These are phyloP conservation scores for Ulmus americana DNA, from an alignment of 331 rosid species.

Conservation along the genomic window DNA sequence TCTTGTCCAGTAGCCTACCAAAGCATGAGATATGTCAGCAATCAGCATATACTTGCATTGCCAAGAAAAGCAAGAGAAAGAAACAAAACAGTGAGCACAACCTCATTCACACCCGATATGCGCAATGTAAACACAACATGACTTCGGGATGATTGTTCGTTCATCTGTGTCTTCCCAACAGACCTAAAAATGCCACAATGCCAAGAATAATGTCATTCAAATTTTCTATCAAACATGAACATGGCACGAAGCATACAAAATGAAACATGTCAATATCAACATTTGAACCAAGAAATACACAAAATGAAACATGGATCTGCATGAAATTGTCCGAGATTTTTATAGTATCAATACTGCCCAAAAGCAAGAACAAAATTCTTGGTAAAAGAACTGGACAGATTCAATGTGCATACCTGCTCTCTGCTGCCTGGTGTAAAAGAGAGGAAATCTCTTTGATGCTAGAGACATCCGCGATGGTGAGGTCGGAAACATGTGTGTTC, in stretches of 20 bases:
- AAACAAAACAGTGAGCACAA: constrained; percentile 12
- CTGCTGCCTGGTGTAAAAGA: constrained; percentile 64
- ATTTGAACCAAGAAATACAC: too few relatives aligned
- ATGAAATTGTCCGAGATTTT: not conserved
- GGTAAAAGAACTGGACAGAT: not conserved
- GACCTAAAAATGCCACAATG: constrained; percentile 43
- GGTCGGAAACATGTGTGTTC: constrained; percentile 74
- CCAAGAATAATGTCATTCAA: not conserved
- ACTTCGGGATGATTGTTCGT: constrained; percentile 90
- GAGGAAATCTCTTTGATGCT: constrained; percentile 45
- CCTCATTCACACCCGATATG: constrained; percentile 78
- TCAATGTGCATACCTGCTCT: constrained; percentile 49
- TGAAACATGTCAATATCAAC: too few relatives aligned
- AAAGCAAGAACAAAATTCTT: not conserved
- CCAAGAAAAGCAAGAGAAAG: not conserved
- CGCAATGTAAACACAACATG: constrained; percentile 85
- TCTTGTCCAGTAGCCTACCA: constrained; percentile 81
- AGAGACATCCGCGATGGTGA: constrained; percentile 64
- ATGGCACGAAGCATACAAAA: too few relatives aligned
- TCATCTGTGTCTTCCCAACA: constrained; percentile 83
- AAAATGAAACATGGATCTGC: too few relatives aligned
- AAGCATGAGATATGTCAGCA: constrained; percentile 18
- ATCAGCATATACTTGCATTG: not conserved
- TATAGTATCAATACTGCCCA: not conserved
- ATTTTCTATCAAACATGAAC: too few relatives aligned